Conservation (phyloP, 805 yeast species). For the Barnettozyma sucrosica region DNA sequence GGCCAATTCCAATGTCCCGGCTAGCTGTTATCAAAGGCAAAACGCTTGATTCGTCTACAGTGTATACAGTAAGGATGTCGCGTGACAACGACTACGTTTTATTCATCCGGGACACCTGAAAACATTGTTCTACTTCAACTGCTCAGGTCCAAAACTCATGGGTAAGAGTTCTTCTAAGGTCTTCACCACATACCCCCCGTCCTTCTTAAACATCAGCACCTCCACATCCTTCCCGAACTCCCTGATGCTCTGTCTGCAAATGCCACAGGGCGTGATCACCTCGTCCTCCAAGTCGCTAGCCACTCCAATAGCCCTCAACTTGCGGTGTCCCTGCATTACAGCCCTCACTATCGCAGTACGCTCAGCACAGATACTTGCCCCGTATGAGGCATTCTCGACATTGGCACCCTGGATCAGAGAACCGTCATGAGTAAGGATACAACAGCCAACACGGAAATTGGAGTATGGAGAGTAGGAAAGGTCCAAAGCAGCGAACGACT, state of each 20-base stretch:
- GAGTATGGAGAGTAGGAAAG: slow-evolving; percentile 45
- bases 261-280: slow-evolving; percentile 83
- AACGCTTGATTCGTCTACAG: too few species aligned
- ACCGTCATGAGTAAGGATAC: slow-evolving; percentile 48
- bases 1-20: too few species aligned
- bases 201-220: slow-evolving; percentile 60
- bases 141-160: slow-evolving; percentile 78
- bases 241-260: slow-evolving; percentile 84
- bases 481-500: slow-evolving; percentile 33
- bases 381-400: slow-evolving; percentile 90
- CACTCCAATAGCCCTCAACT: slow-evolving; percentile 59
- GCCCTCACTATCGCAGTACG: slow-evolving; percentile 59
- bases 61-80: too few species aligned
- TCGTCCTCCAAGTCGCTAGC: slow-evolving; percentile 49
- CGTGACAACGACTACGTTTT: too few species aligned
- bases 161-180: slow-evolving; percentile 68
- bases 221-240: slow-evolving; percentile 65
- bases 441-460: slow-evolving; percentile 70
- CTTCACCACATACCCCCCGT: slow-evolving; percentile 42
- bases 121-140: slow-evolving; percentile 10
- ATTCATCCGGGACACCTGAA: too few species aligned
- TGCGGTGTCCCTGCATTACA: slow-evolving; percentile 36
- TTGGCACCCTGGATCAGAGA: slow-evolving; percentile 68
- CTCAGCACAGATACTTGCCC: slow-evolving; percentile 75
- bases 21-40: too few species aligned